These are phyloP conservation scores for Rubia occidens DNA, from an alignment of 305 asterid genomes.

Conservation along the genomic window DNA sequence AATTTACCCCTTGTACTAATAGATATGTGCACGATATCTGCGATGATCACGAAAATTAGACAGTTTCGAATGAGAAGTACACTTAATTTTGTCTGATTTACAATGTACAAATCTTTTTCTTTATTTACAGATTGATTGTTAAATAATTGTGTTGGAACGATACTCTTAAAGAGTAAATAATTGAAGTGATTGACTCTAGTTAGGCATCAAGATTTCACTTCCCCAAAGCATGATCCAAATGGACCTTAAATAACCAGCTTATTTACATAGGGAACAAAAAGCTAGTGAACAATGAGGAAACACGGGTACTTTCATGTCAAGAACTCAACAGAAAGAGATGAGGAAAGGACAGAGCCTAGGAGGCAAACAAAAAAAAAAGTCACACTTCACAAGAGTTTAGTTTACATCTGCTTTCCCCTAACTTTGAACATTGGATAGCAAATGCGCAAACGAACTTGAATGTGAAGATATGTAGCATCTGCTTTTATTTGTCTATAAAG, in stretches of 20 bases:
- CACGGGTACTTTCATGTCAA: background rate
- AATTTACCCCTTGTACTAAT: background rate
- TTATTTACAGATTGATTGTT: background rate
- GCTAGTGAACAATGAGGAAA: background rate
- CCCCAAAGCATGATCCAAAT: background rate
- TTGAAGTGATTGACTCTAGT: background rate
- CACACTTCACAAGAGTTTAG: constrained; percentile 20
- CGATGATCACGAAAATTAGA: background rate
- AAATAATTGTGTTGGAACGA: background rate
- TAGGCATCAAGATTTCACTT: background rate
- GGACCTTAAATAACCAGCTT: constrained; percentile 1
- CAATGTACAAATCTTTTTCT: background rate
- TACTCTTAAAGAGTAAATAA: background rate
- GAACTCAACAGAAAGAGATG: background rate
- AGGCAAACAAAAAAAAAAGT: constrained; percentile 5
- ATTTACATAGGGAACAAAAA: constrained; percentile 12
- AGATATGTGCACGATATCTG: background rate
- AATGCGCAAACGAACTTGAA: constrained; percentile 15
- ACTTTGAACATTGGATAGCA: constrained; percentile 18
- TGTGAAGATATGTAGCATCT: constrained; percentile 3
- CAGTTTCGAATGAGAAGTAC: background rate
- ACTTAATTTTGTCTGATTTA: background rate
- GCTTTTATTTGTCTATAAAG: constrained; percentile 9
- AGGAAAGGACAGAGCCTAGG: constrained; percentile 3
- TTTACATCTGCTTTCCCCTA: constrained; percentile 9